Conservation (phyloP, 2,329 filamentous ascomycete genomes). For the Fusarium graminum region DNA sequence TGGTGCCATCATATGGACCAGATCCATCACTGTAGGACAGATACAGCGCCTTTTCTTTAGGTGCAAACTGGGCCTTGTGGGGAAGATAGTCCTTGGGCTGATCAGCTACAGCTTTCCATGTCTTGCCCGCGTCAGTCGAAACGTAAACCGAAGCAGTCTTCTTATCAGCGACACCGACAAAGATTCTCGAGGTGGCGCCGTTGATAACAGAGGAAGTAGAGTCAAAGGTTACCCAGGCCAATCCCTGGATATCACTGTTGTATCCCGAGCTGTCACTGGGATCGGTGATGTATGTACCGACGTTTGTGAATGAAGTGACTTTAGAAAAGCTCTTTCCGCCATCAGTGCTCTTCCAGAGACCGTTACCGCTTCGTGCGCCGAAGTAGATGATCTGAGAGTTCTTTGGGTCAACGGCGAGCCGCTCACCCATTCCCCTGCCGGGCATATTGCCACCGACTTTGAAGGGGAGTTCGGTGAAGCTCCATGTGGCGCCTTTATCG, state of each 20-base stretch:
- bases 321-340: constrained; percentile 66
- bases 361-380: constrained; percentile 69
- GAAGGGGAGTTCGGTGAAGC: constrained; percentile 64
- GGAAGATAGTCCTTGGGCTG: constrained; percentile 66
- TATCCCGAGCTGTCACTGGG: constrained; percentile 60
- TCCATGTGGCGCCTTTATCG: constrained; percentile 67
- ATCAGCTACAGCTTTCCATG: constrained; percentile 63
- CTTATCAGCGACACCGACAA: constrained; percentile 68
- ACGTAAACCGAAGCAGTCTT: constrained; percentile 66
- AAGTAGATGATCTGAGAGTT: constrained; percentile 70
- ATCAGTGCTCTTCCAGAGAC: constrained; percentile 70
- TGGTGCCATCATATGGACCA: constrained; percentile 68
- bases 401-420: constrained; percentile 69
- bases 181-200: constrained; percentile 67
- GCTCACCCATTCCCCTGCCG: constrained; percentile 69
- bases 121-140: constrained; percentile 65
- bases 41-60: constrained; percentile 66
- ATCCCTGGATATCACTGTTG: constrained; percentile 60
- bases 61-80: constrained; percentile 66
- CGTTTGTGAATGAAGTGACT: constrained; percentile 64
- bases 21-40: constrained; percentile 67
- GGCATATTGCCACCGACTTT: constrained; percentile 74
- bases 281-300: constrained; percentile 63
- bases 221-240: constrained; percentile 68
- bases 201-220: constrained; percentile 60